A percentile compares a stretch with the other conserved stretches of the same genome.
These are phyloP conservation scores for Brasenia schreberi DNA, from an alignment of 164 flowering plant genomes.

Conservation along the genomic window DNA sequence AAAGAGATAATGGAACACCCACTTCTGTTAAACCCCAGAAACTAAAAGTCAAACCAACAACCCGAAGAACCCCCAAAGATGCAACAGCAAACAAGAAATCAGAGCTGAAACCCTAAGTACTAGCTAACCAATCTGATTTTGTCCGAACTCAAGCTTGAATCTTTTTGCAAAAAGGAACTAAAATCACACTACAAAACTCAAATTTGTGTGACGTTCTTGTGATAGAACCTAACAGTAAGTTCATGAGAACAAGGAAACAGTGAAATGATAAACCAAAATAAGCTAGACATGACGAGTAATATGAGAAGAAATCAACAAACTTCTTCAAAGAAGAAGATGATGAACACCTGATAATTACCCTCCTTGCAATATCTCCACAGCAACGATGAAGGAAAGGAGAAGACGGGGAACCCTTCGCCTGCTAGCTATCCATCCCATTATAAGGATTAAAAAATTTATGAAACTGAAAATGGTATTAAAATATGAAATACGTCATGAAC, in stretches of 20 bases:
- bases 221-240: neutral
- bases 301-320: too few species aligned
- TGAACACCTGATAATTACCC: neutral
- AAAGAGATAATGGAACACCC: neutral
- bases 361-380: neutral
- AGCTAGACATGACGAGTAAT: too few species aligned
- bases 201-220: too few species aligned
- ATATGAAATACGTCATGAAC: neutral
- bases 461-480: conserved; percentile 1
- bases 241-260: neutral
- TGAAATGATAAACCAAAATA: neutral
- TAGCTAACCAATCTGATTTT: too few species aligned
- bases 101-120: too few species aligned
- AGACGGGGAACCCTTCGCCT: neutral
- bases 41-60: neutral
- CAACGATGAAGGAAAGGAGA: neutral
- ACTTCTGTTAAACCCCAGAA: neutral
- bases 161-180: too few species aligned
- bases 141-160: too few species aligned
- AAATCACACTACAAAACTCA: too few species aligned
- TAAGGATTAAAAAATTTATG: neutral
- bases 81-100: neutral
- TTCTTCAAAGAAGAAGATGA: neutral
- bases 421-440: neutral
- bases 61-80: neutral